Evolutionary conservation across 163 green algal genomes (phyloP), one percentile per base, ranked within the genome.

Genomic region (Picocystis sp.): DNA sequence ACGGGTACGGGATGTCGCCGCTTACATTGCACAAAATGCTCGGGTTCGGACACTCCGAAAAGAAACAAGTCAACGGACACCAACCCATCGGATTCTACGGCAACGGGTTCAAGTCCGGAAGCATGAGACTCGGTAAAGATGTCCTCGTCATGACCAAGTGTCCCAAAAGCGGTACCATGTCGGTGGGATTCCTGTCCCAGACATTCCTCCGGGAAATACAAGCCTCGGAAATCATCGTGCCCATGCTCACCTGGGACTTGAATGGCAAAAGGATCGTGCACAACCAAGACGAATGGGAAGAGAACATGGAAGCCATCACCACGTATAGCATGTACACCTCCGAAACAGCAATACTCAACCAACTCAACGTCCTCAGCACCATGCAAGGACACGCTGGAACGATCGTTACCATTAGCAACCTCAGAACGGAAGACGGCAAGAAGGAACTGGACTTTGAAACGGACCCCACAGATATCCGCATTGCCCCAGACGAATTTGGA

Each of bases 51-150:
- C 67, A 70, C 47, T 70, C 56, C 33, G 49, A 67, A 29, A 79
- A 79, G 49, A 55, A 69, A 42, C 55, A 67, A 38, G 25, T 58
- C 10, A 22, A 60, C 21, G 55, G 48, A 44, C 33, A 58, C 21
- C 45, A 58, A 45, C 23, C 59, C 45, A 74, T 71, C 55, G 66
- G 66, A 11, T 57, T 65, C 29, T 72, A 76, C 59, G 70, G 72
- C 8, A 78, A 75, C 50, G 72, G 72, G 17, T 78, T 80, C 62
- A 80, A 80, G 54, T 70, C 70, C 10, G 65, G 65, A 17, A 77
- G 55, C 22, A 80, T 80, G 72, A 54, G 72, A 2, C 33, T 80
- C 43, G 72, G 70, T 1, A 49, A 59, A 15, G 72, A 80, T 42
- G 72, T 68, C 15, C 23, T 80, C 45, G 70, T 80, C 8, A 49